These are phyloP conservation scores for Didymella lethalis DNA, from an alignment of 2,329 filamentous ascomycete species.

Conservation along the genomic window DNA sequence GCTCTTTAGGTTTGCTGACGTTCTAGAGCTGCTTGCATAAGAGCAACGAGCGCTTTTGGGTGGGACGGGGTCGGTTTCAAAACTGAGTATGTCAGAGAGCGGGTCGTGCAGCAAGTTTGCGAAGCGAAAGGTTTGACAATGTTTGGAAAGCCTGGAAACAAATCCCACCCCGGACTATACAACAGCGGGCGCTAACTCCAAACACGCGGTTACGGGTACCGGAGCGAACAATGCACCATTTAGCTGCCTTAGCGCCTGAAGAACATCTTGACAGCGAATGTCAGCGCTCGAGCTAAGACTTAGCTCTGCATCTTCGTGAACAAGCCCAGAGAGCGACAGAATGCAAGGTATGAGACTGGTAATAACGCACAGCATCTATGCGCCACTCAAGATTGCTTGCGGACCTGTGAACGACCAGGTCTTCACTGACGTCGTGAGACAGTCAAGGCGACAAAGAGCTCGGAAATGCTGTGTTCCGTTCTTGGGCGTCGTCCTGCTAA, in stretches of 20 bases:
- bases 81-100: slow-evolving; percentile 49
- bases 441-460: slow-evolving; percentile 42
- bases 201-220: slow-evolving; percentile 40
- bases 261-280: slow-evolving; percentile 10
- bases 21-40: slow-evolving; percentile 41
- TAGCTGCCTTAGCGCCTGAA: slow-evolving; percentile 22
- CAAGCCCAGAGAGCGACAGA: not conserved
- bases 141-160: slow-evolving; percentile 49
- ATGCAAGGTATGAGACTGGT: slow-evolving; percentile 5
- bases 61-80: slow-evolving; percentile 50
- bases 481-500: slow-evolving; percentile 43
- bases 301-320: slow-evolving; percentile 1
- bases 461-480: slow-evolving; percentile 45
- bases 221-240: slow-evolving; percentile 40
- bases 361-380: slow-evolving; percentile 29
- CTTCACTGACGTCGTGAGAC: slow-evolving; percentile 44
- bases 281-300: slow-evolving; percentile 15
- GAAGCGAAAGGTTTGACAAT: slow-evolving; percentile 51
- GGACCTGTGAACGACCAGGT: slow-evolving; percentile 30
- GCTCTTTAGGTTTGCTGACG: slow-evolving; percentile 31
- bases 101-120: slow-evolving; percentile 47
- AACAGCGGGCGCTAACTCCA: slow-evolving; percentile 49
- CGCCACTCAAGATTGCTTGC: slow-evolving; percentile 15
- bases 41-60: slow-evolving; percentile 37
- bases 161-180: slow-evolving; percentile 42